Percentiles rank a stretch among this genome's conserved stretches.
Conservation (phyloP, 2,329 filamentous ascomycete genomes). For the Acephala macrosclerotiorum region DNA sequence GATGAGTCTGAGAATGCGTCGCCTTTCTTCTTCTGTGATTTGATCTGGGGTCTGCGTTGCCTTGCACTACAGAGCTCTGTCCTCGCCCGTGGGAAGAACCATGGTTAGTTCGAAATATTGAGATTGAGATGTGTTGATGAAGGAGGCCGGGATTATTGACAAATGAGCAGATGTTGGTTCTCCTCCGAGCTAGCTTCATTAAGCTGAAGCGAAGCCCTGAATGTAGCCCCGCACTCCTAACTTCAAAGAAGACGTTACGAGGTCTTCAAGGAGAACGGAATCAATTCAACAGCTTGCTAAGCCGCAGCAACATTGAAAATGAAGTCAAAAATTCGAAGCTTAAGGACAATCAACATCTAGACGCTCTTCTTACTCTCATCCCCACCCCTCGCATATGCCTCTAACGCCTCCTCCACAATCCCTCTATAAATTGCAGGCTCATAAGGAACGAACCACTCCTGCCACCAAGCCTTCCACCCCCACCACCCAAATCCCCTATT, state of each 20-base stretch:
- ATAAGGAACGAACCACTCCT: conserved; percentile 50
- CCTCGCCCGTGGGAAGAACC: neutral
- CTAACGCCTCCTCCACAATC: conserved; percentile 50
- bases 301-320: too few species aligned
- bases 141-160: neutral
- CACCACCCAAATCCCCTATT: conserved; percentile 3
- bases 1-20: too few species aligned
- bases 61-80: neutral
- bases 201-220: neutral
- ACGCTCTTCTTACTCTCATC: neutral
- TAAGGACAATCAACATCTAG: neutral
- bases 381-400: neutral
- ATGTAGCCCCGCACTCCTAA: neutral
- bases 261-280: too few species aligned
- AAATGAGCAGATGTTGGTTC: neutral
- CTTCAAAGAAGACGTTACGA: too few species aligned
- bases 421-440: conserved; percentile 51
- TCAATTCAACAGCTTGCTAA: too few species aligned
- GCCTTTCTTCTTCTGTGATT: neutral
- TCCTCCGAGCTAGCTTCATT: neutral
- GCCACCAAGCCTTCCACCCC: conserved; percentile 52
- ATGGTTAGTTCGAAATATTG: neutral
- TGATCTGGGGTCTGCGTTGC: neutral
- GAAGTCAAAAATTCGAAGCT: too few species aligned
- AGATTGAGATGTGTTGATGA: neutral